Evolutionary conservation across 352 stramenopile species (phyloP).

Genomic region (Elongisporangium senticosum): DNA sequence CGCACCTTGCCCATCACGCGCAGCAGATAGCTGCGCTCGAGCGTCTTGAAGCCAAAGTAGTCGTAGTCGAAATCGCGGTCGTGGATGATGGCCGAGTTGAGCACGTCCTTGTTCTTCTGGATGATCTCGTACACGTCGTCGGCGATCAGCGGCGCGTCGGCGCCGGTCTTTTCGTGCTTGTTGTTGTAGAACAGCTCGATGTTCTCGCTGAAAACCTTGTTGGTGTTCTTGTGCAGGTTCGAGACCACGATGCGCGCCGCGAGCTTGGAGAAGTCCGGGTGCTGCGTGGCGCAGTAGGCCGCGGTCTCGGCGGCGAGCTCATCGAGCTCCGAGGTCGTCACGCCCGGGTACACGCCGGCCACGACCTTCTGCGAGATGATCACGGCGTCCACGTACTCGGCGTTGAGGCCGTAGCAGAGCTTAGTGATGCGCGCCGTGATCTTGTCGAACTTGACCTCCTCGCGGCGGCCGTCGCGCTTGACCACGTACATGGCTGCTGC

Average conservation of each 20-base stretch:
- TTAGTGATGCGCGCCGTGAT: conserved; percentile 97
- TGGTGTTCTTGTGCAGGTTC: conserved; percentile 99
- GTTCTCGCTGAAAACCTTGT: conserved; percentile 93
- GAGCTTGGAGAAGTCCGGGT: conserved; percentile 98
- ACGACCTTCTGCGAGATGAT: conserved; percentile 99
- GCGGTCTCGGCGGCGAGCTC: conserved; percentile 98
- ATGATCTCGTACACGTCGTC: conserved; percentile 95
- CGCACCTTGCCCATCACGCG: conserved; percentile 93
- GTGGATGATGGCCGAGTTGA: conserved; percentile 97
- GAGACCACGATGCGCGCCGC: conserved; percentile 97
- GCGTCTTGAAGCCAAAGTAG: conserved; percentile 99
- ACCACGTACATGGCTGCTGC: conserved; percentile 87
- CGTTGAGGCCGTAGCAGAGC: conserved; percentile 97
- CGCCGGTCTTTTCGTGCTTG: conserved; percentile 94
- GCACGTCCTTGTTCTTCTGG: conserved; percentile 92
- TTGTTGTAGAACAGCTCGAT: conserved; percentile 94
- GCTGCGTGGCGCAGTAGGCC: conserved; percentile 95
- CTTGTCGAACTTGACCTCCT: conserved; percentile 98
- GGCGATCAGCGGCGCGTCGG: conserved; percentile 90
- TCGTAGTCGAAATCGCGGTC: conserved; percentile 98
- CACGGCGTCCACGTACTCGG: conserved; percentile 95
- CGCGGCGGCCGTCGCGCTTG: conserved; percentile 90
- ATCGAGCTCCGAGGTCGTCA: conserved; percentile 98
- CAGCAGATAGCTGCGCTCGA: conserved; percentile 97
- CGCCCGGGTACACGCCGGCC: conserved; percentile 97